A percentile compares a stretch with the other conserved stretches of the same genome.
Evolutionary conservation across 2,329 filamentous ascomycete genomes (phyloP).

Genomic region (Aspergillus proliferans): DNA sequence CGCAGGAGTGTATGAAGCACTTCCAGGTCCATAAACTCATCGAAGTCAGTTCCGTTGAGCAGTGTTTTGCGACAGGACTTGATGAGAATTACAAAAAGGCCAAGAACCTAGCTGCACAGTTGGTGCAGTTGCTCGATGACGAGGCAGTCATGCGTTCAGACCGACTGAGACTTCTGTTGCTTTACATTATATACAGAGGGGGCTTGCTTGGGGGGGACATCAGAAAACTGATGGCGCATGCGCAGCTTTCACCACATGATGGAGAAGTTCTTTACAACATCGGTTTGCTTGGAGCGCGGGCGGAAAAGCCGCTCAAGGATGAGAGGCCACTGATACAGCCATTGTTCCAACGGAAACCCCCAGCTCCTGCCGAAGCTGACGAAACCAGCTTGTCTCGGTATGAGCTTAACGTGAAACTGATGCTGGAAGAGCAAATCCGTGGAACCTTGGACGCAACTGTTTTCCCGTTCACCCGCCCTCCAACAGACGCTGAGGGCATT

Average conservation of each 20-base stretch:
- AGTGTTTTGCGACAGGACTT: constrained; percentile 82
- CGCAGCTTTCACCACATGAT: constrained; percentile 68
- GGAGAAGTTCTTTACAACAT: constrained; percentile 67
- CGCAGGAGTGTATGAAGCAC: constrained; percentile 90
- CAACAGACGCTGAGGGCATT: constrained; percentile 44
- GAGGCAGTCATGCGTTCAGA: constrained; percentile 65
- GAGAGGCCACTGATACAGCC: constrained; percentile 58
- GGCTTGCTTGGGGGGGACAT: constrained; percentile 81
- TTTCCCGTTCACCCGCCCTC: constrained; percentile 70
- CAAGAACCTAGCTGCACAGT: constrained; percentile 78
- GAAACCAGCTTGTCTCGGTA: constrained; percentile 84
- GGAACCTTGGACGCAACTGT: constrained; percentile 59
- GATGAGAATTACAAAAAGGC: constrained; percentile 90
- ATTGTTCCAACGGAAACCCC: constrained; percentile 64
- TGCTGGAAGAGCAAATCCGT: constrained; percentile 68
- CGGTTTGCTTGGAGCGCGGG: constrained; percentile 71
- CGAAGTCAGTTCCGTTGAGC: constrained; percentile 82
- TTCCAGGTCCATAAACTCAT: constrained; percentile 80
- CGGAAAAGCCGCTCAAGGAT: constrained; percentile 70
- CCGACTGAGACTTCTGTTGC: constrained; percentile 73
- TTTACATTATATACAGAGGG: constrained; percentile 80
- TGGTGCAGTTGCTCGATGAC: constrained; percentile 84
- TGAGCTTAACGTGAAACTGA: constrained; percentile 70
- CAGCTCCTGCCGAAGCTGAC: constrained; percentile 53
- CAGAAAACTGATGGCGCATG: constrained; percentile 74